Percentiles rank a stretch among this genome's conserved stretches.
Conservation (phyloP, 1,284 basidiomycete species). For the Ganoderma leucocontextum region DNA sequence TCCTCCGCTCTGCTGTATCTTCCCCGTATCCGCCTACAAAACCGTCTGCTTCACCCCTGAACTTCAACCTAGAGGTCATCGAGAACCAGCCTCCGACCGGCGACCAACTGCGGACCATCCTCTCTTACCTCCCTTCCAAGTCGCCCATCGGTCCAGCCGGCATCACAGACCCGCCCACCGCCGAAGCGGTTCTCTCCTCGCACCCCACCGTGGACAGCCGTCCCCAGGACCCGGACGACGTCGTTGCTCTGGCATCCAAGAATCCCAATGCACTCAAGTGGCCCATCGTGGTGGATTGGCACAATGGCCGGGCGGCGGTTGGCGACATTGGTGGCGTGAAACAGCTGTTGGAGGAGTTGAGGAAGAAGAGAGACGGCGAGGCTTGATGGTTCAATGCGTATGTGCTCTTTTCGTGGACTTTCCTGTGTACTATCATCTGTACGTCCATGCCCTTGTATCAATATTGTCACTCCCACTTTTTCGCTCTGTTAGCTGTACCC, state of each 20-base stretch:
- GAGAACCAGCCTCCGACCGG: constrained; percentile 67
- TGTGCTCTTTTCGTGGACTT: not conserved
- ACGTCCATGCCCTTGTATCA: not conserved
- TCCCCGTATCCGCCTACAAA: constrained; percentile 64
- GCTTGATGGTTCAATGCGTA: constrained; percentile 11
- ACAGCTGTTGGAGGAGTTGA: constrained; percentile 65
- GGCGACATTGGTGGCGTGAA: constrained; percentile 76
- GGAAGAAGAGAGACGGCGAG: constrained; percentile 72
- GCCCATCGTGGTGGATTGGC: constrained; percentile 84
- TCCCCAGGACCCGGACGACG: constrained; percentile 52
- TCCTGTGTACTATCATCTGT: not conserved
- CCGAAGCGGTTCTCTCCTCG: constrained; percentile 58
- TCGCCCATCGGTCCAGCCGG: constrained; percentile 32
- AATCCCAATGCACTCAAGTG: constrained; percentile 66
- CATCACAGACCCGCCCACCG: constrained; percentile 38
- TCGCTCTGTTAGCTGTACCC: not conserved
- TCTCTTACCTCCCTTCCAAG: constrained; percentile 60
- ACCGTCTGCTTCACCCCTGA: constrained; percentile 56
- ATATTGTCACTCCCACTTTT: not conserved
- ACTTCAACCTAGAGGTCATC: constrained; percentile 76
- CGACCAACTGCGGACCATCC: constrained; percentile 72
- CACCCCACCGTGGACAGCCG: constrained; percentile 58
- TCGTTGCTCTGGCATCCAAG: constrained; percentile 57
- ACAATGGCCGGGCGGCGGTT: constrained; percentile 67
- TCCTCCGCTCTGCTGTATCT: constrained; percentile 65